phyloP scores from a whole-genome alignment of 139 green algal species.

The Volvox reticuliferus region DNA sequence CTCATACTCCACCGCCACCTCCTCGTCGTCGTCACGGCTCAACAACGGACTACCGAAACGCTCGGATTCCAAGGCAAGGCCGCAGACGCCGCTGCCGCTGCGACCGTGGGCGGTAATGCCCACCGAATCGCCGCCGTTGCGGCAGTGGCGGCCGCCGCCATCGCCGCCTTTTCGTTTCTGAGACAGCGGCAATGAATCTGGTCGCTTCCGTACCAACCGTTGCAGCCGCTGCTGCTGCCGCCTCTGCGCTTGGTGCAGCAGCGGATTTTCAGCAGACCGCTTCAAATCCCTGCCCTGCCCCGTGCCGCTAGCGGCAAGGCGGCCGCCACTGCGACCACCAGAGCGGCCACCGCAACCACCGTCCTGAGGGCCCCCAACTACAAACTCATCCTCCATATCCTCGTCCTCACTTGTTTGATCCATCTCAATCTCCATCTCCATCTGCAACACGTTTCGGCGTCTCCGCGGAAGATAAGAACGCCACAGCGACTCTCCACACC shows the following conservation, averaged over 20 bases:
- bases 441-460: too few species aligned
- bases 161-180: not conserved
- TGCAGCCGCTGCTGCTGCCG: not conserved
- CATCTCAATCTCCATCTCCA: too few species aligned
- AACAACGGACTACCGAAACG: not conserved
- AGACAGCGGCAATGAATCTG: not conserved
- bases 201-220: too few species aligned
- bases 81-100: not conserved
- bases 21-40: not conserved
- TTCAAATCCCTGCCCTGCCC: not conserved
- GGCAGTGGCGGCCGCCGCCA: not conserved
- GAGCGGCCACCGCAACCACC: not conserved
- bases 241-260: not conserved
- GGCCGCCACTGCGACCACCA: not conserved
- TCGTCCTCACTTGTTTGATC: not conserved
- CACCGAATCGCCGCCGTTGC: not conserved
- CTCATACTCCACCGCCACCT: not conserved
- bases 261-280: not conserved
- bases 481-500: too few species aligned
- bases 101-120: not conserved
- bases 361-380: not conserved
- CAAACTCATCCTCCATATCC: not conserved
- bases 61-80: not conserved
- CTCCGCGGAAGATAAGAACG: too few species aligned
- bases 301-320: not conserved